phyloP scores from a whole-genome alignment of 805 yeast species.

The Grigorovia yakushimaensis region DNA sequence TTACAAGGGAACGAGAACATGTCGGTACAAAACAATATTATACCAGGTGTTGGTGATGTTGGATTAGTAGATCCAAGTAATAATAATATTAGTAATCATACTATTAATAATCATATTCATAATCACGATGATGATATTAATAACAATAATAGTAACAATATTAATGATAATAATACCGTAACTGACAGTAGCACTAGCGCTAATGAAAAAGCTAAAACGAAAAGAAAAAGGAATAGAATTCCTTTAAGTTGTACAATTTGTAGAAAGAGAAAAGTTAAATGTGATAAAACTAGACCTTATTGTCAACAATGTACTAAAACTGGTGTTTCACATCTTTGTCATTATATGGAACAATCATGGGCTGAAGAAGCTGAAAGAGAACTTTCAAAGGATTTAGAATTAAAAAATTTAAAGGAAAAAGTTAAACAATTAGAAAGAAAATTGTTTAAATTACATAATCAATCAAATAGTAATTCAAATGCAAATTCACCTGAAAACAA shows the following conservation, averaged over 20 bases:
- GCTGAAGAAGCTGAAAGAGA: constrained; percentile 41
- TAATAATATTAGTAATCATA: not conserved
- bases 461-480: constrained; percentile 7
- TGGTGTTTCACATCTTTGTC: constrained; percentile 49
- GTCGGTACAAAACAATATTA: not conserved
- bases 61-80: not conserved
- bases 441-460: constrained; percentile 27
- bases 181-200: not conserved
- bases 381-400: constrained; percentile 37
- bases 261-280: constrained; percentile 41
- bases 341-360: constrained; percentile 52
- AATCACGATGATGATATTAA: not conserved
- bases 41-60: not conserved
- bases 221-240: constrained; percentile 37
- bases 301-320: constrained; percentile 48
- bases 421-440: constrained; percentile 43
- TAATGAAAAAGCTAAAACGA: constrained; percentile 10
- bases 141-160: not conserved
- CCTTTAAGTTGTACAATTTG: constrained; percentile 41
- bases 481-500: constrained; percentile 1
- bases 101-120: not conserved
- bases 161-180: not conserved
- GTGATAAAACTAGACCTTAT: constrained; percentile 44
- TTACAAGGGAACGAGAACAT: not conserved
- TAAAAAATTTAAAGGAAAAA: constrained; percentile 46